These are phyloP conservation scores for Malassezia sympodialis DNA, from an alignment of 1,284 basidiomycete genomes.

Conservation along the genomic window DNA sequence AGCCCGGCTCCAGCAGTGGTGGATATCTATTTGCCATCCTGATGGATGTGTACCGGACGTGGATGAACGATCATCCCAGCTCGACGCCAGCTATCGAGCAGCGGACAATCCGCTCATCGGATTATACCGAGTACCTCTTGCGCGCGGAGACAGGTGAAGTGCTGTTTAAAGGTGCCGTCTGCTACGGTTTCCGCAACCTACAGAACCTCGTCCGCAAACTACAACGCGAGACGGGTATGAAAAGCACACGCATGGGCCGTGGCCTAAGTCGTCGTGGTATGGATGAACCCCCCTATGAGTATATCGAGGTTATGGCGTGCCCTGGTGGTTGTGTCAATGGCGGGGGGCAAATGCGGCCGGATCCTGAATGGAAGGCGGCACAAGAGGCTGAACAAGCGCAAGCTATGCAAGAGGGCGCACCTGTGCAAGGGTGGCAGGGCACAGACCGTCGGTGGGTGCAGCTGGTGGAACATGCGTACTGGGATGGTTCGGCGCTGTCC, in stretches of 20 bases:
- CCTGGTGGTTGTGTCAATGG: constrained; percentile 95
- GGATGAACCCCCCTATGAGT: constrained; percentile 60
- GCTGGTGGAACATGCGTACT: constrained; percentile 39
- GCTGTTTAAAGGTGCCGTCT: constrained; percentile 83
- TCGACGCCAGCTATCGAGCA: constrained; percentile 28
- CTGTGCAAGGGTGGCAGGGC: constrained; percentile 40
- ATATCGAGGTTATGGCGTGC: constrained; percentile 99
- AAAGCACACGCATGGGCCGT: constrained; percentile 21
- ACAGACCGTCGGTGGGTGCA: constrained; percentile 44
- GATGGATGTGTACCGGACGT: constrained; percentile 29
- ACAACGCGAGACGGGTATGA: constrained; percentile 54
- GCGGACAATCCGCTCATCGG: constrained; percentile 45
- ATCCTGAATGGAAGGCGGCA: constrained; percentile 49
- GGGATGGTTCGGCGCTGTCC: constrained; percentile 12
- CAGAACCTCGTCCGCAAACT: constrained; percentile 90
- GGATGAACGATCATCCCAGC: constrained; percentile 14
- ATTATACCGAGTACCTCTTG: constrained; percentile 59
- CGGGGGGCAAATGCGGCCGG: constrained; percentile 63
- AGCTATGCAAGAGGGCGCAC: constrained; percentile 18
- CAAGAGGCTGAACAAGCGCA: constrained; percentile 48
- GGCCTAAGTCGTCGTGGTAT: constrained; percentile 1
- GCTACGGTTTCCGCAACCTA: constrained; percentile 93
- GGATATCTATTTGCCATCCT: constrained; percentile 65
- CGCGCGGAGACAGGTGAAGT: constrained; percentile 52
- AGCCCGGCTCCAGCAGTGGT: constrained; percentile 80